A percentile compares a stretch with the other conserved stretches of the same genome.
Conservation (phyloP, 2,329 filamentous ascomycete species). For the Neocucurbitaria cava region DNA sequence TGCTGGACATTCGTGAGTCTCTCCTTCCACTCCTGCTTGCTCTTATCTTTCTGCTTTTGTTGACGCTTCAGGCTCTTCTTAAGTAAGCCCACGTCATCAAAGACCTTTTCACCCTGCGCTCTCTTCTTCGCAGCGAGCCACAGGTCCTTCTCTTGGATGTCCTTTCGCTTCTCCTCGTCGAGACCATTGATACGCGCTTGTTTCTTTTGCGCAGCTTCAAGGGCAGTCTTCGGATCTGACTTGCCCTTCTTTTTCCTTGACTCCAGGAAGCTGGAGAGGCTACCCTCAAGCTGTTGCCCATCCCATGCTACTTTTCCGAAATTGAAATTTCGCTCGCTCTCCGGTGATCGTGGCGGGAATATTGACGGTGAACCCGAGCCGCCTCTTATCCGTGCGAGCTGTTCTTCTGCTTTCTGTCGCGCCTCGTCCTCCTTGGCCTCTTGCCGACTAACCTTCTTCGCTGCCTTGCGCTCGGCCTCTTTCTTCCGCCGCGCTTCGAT, state of each 20-base stretch:
- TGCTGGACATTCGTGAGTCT: conserved; percentile 54
- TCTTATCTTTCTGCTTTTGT: conserved; percentile 88
- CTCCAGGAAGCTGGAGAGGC: conserved; percentile 67
- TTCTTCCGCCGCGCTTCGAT: conserved; percentile 89
- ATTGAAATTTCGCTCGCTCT: conserved; percentile 72
- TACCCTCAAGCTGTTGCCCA: conserved; percentile 78
- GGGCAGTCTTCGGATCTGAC: conserved; percentile 81
- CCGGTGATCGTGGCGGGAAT: conserved; percentile 55
- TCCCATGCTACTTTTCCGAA: conserved; percentile 96
- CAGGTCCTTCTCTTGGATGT: conserved; percentile 90
- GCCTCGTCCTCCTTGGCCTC: conserved; percentile 83
- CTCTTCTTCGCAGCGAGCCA: conserved; percentile 92
- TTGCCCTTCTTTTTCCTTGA: conserved; percentile 80
- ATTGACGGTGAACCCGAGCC: conserved; percentile 65
- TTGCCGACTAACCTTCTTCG: conserved; percentile 84
- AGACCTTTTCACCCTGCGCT: conserved; percentile 86
- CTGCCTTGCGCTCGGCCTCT: conserved; percentile 82
- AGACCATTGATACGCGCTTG: conserved; percentile 78
- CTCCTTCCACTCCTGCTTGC: conserved; percentile 79
- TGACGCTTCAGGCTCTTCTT: conserved; percentile 97
- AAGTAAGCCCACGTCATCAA: conserved; percentile 79
- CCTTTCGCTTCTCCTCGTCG: conserved; percentile 79
- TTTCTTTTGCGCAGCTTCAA: conserved; percentile 87
- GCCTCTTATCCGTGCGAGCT: conserved; percentile 63
- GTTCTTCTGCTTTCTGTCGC: conserved; percentile 62